Evolutionary conservation across 2,329 filamentous ascomycete species (phyloP), one percentile per base, ranked within the genome.

Genomic region (Macrophomina pseudophaseolina): DNA sequence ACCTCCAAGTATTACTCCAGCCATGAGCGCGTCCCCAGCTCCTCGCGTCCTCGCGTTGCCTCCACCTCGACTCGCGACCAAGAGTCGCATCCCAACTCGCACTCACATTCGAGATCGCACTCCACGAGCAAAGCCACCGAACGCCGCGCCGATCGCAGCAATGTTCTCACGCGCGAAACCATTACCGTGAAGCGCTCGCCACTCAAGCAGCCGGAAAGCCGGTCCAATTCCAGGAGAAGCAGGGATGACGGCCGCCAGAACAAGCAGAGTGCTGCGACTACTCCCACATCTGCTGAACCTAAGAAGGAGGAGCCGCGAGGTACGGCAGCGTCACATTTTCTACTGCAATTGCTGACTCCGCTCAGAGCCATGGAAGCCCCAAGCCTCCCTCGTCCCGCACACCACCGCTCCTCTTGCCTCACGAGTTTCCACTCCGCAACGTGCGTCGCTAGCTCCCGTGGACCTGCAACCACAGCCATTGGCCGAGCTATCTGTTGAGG

Each of bases 371-470:
- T 98, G 95, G 95, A 89, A 88, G 66, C 94, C 95, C 0, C 87
- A 92, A 75, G 94, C 89, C 8, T 90, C 86, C 0, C 81, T 98
- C 28, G 83, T 94, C 67, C 87, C 91, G 56, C 86, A 88, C 68
- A 88, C 88, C 8, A 85, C 86, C 30, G 88, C 88, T 23, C 94
- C 94, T 2, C 82, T 97, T 56, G 92, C 93, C 2, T 89, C 82
- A 66, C 84, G 88, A 71, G 83, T 90, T 67, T 90, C 87, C 1
- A 81, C 85, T 11, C 87, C 88, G 53, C 87, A 88, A 14, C 74
- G 86, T 16, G 84, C 87, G 12, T 90, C 90, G 3, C 84, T 89
- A 69, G 88, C 91, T 35, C 93, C 94, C 1, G 80, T 86, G 60
- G 81, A 86, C 7, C 83, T 93, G 58, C 89, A 92, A 51, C 91